These are phyloP conservation scores for Amborella trichopoda DNA, from an alignment of 164 flowering plant genomes.

Conservation along the genomic window DNA sequence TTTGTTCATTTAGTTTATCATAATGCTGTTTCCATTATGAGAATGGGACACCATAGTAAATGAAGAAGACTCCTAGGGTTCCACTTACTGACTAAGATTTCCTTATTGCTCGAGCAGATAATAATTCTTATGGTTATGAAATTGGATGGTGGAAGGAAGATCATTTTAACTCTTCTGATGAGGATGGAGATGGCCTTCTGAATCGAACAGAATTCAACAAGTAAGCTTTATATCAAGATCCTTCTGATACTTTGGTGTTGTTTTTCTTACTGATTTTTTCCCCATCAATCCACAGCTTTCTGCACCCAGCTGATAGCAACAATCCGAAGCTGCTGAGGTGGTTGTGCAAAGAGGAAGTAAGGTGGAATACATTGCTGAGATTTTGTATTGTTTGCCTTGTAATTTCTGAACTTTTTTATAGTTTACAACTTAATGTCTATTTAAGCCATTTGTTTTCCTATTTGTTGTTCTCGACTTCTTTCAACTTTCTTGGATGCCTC, in stretches of 20 bases:
- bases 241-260: background rate
- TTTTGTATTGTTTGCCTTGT: no score
- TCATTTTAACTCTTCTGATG: constrained; percentile 94
- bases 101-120: constrained; percentile 25
- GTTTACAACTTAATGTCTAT: no score
- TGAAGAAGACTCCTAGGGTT: background rate
- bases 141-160: constrained; percentile 99
- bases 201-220: constrained; percentile 87
- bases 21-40: no score
- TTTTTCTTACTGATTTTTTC: constrained; percentile 1
- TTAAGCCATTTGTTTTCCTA: no score
- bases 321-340: constrained; percentile 68
- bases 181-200: constrained; percentile 75
- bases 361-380: constrained; percentile 20
- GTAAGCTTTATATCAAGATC: constrained; percentile 27
- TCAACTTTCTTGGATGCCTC: no score
- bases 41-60: background rate
- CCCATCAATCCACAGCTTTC: constrained; percentile 37
- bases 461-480: no score
- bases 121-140: constrained; percentile 51
- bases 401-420: no score
- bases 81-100: background rate
- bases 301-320: constrained; percentile 88
- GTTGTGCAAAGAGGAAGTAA: constrained; percentile 91
- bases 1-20: no score